These are phyloP conservation scores for Tilletia caries DNA, from an alignment of 1,284 basidiomycete species.

Conservation along the genomic window DNA sequence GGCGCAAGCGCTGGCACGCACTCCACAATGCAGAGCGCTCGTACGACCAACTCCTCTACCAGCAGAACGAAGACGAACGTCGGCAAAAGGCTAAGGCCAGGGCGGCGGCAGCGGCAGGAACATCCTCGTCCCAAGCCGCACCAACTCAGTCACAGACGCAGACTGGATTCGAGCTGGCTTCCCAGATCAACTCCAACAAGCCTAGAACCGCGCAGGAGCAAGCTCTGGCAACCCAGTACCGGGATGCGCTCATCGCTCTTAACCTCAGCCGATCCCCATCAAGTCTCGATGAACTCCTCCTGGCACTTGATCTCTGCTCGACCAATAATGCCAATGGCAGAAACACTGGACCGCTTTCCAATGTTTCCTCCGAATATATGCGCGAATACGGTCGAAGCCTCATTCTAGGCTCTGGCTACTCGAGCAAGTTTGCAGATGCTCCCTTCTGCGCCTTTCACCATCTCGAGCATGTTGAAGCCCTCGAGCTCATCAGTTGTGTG, in stretches of 20 bases:
- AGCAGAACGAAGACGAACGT: neutral
- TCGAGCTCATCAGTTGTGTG: conserved; percentile 35
- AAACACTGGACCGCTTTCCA: neutral
- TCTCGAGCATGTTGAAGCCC: conserved; percentile 29
- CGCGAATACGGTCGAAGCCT: neutral
- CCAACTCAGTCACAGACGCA: neutral
- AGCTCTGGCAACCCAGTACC: conserved; percentile 23
- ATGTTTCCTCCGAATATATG: neutral
- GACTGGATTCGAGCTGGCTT: neutral
- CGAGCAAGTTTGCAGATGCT: neutral
- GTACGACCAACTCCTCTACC: conserved; percentile 22
- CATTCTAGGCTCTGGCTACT: conserved; percentile 26
- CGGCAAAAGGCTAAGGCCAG: neutral
- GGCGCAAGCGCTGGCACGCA: conserved; percentile 34
- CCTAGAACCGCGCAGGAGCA: neutral
- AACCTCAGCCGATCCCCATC: neutral
- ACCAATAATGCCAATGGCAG: neutral
- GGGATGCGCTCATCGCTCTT: conserved; percentile 24
- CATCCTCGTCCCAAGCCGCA: neutral
- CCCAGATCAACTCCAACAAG: neutral
- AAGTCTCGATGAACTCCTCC: conserved; percentile 30
- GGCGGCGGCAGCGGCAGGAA: neutral
- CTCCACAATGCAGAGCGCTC: conserved; percentile 23
- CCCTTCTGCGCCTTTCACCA: conserved; percentile 26
- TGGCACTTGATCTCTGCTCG: neutral